These are phyloP conservation scores for Apiosordaria backusii DNA, from an alignment of 495 filamentous ascomycete species.

Conservation along the genomic window DNA sequence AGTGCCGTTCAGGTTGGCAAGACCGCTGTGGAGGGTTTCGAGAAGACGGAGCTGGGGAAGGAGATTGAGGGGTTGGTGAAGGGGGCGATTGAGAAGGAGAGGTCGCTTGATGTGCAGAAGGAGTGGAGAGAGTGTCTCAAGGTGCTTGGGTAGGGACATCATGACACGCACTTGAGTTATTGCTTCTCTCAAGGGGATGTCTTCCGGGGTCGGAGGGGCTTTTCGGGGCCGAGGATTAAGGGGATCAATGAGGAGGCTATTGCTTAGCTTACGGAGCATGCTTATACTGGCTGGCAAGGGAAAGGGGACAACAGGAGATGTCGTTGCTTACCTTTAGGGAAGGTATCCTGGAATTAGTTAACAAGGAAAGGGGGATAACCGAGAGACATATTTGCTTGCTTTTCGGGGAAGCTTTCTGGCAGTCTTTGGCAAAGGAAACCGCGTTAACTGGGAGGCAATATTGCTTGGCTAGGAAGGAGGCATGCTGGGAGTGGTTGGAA, in stretches of 20 bases:
- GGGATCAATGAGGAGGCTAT: no score
- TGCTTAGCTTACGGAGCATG: background rate
- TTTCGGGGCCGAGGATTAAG: background rate
- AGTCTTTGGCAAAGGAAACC: background rate
- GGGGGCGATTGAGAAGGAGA: slow-evolving; percentile 34
- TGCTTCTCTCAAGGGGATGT: background rate
- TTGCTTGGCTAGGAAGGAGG: background rate
- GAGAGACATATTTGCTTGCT: background rate
- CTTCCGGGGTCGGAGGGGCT: background rate
- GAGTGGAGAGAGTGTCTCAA: slow-evolving; percentile 29
- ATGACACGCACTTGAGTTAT: background rate
- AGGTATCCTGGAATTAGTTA: background rate
- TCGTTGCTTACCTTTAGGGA: background rate
- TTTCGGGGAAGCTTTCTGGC: background rate
- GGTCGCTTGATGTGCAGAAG: slow-evolving; percentile 44
- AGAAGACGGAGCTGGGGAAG: slow-evolving; percentile 13
- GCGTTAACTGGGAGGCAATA: no score
- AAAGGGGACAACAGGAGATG: background rate
- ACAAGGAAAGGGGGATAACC: background rate
- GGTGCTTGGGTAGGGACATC: slow-evolving; percentile 16
- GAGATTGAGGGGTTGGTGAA: slow-evolving; percentile 27
- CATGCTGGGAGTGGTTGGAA: no score
- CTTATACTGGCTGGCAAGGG: background rate
- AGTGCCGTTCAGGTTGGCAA: slow-evolving; percentile 33
- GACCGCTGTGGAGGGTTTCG: slow-evolving; percentile 14